Evolutionary conservation across 495 filamentous ascomycete species (phyloP).

Genomic region (Podospora appendiculata): DNA sequence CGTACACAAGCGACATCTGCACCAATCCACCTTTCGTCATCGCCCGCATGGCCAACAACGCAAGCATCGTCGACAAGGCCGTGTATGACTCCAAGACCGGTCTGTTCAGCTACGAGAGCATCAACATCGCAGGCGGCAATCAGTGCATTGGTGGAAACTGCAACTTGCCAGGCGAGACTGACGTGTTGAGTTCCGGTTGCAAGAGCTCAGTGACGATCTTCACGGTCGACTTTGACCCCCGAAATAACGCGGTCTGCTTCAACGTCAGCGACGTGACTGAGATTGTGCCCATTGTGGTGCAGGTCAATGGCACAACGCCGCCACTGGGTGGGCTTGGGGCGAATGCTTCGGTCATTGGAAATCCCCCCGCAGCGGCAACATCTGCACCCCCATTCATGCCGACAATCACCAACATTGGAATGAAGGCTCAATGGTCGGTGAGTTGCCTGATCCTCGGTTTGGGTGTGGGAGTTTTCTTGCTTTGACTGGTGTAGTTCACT

Average conservation of each 20-base stretch:
- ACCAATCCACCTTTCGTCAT: conserved; percentile 29
- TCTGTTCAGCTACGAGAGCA: conserved; percentile 16
- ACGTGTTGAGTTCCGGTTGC: conserved; percentile 16
- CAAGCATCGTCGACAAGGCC: conserved; percentile 10
- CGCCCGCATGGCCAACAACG: conserved; percentile 20
- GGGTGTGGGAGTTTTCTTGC: background rate
- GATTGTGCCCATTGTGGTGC: conserved; percentile 6
- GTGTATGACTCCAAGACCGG: conserved; percentile 23
- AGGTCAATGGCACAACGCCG: conserved; percentile 3
- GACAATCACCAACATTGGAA: background rate
- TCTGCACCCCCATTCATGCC: background rate
- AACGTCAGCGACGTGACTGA: conserved; percentile 6
- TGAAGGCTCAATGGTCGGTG: background rate
- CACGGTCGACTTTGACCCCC: conserved; percentile 30
- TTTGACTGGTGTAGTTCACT: background rate
- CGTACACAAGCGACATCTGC: conserved; percentile 16
- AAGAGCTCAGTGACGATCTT: conserved; percentile 25
- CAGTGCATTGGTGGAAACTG: conserved; percentile 28
- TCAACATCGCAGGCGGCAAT: conserved; percentile 8
- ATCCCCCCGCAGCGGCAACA: background rate
- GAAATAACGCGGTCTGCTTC: conserved; percentile 3
- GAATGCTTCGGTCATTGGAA: conserved; percentile 4
- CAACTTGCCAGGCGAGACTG: conserved; percentile 23
- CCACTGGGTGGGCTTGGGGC: background rate
- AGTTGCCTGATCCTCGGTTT: background rate